Base-by-base conservation (phyloP, 2,329 filamentous ascomycete genomes). In the Fusarium proliferatum region DNA sequence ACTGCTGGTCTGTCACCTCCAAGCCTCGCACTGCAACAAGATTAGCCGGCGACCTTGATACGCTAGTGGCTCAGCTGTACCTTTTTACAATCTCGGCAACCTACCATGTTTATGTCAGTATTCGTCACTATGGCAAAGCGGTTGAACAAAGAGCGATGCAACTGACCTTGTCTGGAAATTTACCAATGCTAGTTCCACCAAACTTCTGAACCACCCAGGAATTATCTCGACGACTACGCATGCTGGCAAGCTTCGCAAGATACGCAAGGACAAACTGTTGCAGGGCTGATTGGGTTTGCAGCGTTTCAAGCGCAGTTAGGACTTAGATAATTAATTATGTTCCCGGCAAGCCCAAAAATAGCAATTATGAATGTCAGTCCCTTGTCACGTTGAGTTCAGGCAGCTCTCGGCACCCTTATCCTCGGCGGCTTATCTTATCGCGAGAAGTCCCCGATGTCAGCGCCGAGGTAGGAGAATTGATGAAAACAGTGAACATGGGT, bases 381-480 rank as follows among this genome's bases (percentile, higher is more conserved):
- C 16, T 41, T 7, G 17, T 19, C 26, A 30, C 15, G 8, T 28
- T 9, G 1, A n/a, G 7, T 13, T 11, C 15, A 30, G 19, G 23
- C 13, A 23, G 5, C 15, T 13, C 34, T 30, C 36, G 17, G 1
- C 9, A 9, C 39, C 15, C 12, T 6, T 19, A 13, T 5, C 23
- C 19, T 21, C 34, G 13, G 52, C 21, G 19, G 36, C 52, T 30
- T 55, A 30, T 55, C 26, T 17, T 30, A 42, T 41, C 52, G 13
- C 9, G 26, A 30, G 26, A 55, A 55, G 36, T 42, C 52, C 52
- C 52, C 52, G 52, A 55, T 55, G 52, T 42, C 36, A 55, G 52
- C 26, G 34, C 52, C 52, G 52, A 30, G n/a, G 23, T 12, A 28
- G 6, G 2, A 23, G 5, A 36, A 34, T 15, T 3, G 1, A 9